Base-by-base conservation (phyloP, 2,329 filamentous ascomycete genomes). In the Fusarium coicis region DNA sequence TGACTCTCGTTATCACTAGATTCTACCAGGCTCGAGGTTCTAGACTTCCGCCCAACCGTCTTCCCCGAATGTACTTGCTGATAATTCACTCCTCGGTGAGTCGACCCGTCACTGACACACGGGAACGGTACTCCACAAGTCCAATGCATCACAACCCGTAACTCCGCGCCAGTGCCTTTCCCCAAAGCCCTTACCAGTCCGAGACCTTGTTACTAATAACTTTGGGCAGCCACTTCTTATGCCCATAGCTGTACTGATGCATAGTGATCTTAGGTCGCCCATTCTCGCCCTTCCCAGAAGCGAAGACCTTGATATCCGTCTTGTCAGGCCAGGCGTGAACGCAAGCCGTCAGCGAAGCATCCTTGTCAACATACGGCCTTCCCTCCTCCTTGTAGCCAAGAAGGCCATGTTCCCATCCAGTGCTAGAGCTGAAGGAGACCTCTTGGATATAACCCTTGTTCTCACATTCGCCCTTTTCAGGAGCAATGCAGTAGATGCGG, bases 11-110 rank as follows among this genome's bases (percentile, higher is more conserved):
- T 21, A 3, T 23, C 32, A 15, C 12, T 8, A 12, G 21, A 12
- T 34, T 23, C 11, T 5, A 15, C 7, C n/a, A 34, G 7, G 16
- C 1, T 36, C 2, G 3, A 7, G 2, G 18, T 5, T 39, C 34
- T 18, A 37, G 14, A 37, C 5, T 28, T 12, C 4, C 2, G 10
- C 23, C 10, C 6, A 37, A 34, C 32, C 15, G 14, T 34, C 14
- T 34, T 34, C 32, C 32, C 32, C 14, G 32, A 34, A 32, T 14
- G 32, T 6, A 32, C 12, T 32, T 12, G 32, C 32, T 32, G 32
- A 32, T 32, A 14, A 32, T 32, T 32, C 12, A 32, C 32, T 32
- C 32, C 32, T 32, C 32, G 12, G 11, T 32, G 32, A 32, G 32
- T 32, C 12, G 6, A 32, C 12, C 32, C 32, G 4, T 11, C 10